These are phyloP conservation scores for Telopea speciosissima DNA, from an alignment of 177 flowering plant species.

Conservation along the genomic window DNA sequence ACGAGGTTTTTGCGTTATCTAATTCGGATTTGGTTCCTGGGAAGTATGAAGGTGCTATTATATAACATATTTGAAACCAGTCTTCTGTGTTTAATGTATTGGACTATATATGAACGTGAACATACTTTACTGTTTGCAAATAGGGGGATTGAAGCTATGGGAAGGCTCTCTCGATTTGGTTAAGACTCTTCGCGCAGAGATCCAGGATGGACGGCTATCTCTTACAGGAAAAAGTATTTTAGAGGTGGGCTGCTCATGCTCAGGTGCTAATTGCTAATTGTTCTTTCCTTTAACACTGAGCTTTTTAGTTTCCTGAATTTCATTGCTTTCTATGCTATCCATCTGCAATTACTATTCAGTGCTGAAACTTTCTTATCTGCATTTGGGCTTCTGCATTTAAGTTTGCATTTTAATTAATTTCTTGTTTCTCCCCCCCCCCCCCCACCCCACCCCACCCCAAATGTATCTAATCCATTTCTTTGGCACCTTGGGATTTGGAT, in stretches of 20 bases:
- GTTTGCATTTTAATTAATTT: no score
- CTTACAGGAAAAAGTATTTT: slow-evolving; percentile 66
- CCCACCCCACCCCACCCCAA: no score
- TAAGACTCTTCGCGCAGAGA: slow-evolving; percentile 48
- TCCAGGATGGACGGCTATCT: slow-evolving; percentile 39
- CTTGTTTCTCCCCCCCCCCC: no score
- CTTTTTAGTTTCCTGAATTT: neutral
- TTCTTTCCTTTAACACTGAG: neutral
- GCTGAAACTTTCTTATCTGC: neutral
- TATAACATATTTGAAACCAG: neutral
- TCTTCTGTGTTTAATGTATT: neutral
- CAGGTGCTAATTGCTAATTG: slow-evolving; percentile 35
- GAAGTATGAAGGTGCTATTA: slow-evolving; percentile 59
- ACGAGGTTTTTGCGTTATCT: slow-evolving; percentile 55
- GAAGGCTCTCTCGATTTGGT: slow-evolving; percentile 89
- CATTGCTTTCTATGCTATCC: neutral
- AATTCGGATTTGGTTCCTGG: slow-evolving; percentile 73
- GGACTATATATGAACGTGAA: neutral
- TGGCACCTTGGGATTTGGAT: no score
- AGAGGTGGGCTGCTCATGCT: slow-evolving; percentile 66
- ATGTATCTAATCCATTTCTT: no score
- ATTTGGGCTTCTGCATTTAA: no score
- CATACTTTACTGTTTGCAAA: neutral
- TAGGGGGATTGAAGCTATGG: slow-evolving; percentile 94
- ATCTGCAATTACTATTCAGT: neutral